phyloP scores from a whole-genome alignment of 192 early-diverging fungal genomes.

The Neocallimastix lanati region DNA sequence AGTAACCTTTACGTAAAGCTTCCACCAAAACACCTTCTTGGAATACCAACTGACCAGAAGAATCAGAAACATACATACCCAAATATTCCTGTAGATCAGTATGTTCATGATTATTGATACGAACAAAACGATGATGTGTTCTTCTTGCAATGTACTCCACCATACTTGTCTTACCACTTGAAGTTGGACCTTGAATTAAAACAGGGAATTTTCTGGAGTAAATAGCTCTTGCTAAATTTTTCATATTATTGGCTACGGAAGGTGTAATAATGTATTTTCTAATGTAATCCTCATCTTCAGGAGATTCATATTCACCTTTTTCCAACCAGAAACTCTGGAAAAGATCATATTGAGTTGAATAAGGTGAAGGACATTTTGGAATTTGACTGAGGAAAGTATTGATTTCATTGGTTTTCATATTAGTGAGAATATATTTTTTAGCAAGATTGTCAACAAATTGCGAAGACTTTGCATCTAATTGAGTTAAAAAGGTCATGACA shows the following conservation, averaged over 20 bases:
- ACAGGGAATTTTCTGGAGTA: slow-evolving; percentile 82
- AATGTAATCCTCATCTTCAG: slow-evolving; percentile 4
- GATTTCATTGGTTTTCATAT: slow-evolving; percentile 23
- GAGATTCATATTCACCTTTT: slow-evolving; percentile 18
- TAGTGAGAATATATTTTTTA: slow-evolving; percentile 33
- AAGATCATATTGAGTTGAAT: slow-evolving; percentile 29
- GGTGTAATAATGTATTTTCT: slow-evolving; percentile 61
- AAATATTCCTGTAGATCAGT: slow-evolving; percentile 97
- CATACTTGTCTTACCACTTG: slow-evolving; percentile 95
- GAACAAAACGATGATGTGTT: slow-evolving; percentile 85
- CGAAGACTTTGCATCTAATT: slow-evolving; percentile 54
- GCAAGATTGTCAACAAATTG: slow-evolving; percentile 27
- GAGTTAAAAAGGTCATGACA: slow-evolving; percentile 87
- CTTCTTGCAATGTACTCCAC: slow-evolving; percentile 81
- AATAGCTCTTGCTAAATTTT: slow-evolving; percentile 72
- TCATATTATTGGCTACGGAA: slow-evolving; percentile 72
- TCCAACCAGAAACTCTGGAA: slow-evolving; percentile 82
- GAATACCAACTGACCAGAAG: slow-evolving; percentile 71
- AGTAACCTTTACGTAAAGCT: slow-evolving; percentile 82
- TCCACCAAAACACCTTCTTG: slow-evolving; percentile 89
- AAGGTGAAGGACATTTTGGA: slow-evolving; percentile 23
- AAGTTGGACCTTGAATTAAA: slow-evolving; percentile 95
- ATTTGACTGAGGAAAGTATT: slow-evolving; percentile 32
- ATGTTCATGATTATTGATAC: slow-evolving; percentile 99
- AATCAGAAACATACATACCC: slow-evolving; percentile 71